Conservation (phyloP, 2,329 filamentous ascomycete genomes). For the Aspergillus bombycis region DNA sequence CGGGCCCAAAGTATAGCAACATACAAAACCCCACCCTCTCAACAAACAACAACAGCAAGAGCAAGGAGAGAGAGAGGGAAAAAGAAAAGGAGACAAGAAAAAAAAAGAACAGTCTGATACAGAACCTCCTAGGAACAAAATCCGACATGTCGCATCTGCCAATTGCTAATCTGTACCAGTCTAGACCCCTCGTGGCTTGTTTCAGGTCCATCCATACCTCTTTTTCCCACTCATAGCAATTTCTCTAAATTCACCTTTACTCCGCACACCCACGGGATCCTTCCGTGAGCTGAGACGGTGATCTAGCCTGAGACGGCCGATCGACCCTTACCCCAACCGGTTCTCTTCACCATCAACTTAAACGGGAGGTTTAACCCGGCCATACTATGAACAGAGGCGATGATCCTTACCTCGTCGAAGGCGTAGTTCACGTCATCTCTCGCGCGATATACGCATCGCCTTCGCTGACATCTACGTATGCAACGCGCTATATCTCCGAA, state of each 20-base stretch:
- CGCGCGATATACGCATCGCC: neutral
- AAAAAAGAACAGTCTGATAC: neutral
- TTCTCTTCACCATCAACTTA: neutral
- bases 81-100: neutral
- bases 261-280: conserved; percentile 2
- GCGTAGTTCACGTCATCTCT: conserved; percentile 4
- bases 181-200: conserved; percentile 8
- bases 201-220: neutral
- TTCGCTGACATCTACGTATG: neutral
- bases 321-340: conserved; percentile 3
- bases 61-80: neutral
- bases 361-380: neutral
- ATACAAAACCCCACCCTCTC: neutral
- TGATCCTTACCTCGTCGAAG: neutral
- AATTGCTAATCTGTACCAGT: neutral
- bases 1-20: neutral
- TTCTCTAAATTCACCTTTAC: neutral
- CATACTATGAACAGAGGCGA: neutral
- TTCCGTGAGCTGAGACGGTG: conserved; percentile 4
- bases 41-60: neutral
- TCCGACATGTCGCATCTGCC: neutral
- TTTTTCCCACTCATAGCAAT: neutral
- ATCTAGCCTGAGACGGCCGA: conserved; percentile 1
- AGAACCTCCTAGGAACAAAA: neutral
- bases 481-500: neutral